A percentile compares a stretch with the other conserved stretches of the same genome.
Conservation (phyloP, 2,329 filamentous ascomycete species). For the Albifimbria verrucaria region DNA sequence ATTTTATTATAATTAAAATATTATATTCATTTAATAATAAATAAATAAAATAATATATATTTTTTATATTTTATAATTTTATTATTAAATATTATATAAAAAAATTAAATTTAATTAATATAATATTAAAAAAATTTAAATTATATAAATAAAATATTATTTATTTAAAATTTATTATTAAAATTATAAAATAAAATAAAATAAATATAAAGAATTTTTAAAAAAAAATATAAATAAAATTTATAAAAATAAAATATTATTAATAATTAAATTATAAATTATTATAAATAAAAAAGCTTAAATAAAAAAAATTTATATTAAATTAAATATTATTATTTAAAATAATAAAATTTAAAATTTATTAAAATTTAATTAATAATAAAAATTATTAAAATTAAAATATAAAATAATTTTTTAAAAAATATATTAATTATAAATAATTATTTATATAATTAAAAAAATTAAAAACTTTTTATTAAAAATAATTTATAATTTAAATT, state of each 20-base stretch:
- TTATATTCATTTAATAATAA: not conserved
- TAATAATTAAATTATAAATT: not conserved
- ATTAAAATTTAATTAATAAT: not conserved
- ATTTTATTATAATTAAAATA: not conserved
- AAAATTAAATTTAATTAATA: not conserved
- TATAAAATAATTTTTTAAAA: not conserved
- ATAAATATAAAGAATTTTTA: not conserved
- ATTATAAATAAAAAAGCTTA: not conserved
- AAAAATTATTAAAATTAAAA: not conserved
- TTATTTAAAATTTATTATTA: not conserved
- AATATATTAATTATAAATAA: not conserved
- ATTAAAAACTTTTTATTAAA: not conserved
- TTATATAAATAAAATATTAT: not conserved
- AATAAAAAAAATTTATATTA: not conserved
- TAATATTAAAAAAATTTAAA: not conserved
- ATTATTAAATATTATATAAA: slow-evolving; percentile 2
- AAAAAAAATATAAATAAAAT: not conserved
- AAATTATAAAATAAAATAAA: not conserved
- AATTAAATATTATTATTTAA: not conserved
- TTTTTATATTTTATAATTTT: slow-evolving; percentile 1
- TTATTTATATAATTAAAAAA: not conserved
- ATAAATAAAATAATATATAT: slow-evolving; percentile 3
- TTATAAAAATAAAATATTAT: not conserved
- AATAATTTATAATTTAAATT: not conserved
- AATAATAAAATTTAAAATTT: not conserved